Evolutionary conservation across 108 stramenopile genomes (phyloP).

Genomic region (Pelagomonas calceolata): DNA sequence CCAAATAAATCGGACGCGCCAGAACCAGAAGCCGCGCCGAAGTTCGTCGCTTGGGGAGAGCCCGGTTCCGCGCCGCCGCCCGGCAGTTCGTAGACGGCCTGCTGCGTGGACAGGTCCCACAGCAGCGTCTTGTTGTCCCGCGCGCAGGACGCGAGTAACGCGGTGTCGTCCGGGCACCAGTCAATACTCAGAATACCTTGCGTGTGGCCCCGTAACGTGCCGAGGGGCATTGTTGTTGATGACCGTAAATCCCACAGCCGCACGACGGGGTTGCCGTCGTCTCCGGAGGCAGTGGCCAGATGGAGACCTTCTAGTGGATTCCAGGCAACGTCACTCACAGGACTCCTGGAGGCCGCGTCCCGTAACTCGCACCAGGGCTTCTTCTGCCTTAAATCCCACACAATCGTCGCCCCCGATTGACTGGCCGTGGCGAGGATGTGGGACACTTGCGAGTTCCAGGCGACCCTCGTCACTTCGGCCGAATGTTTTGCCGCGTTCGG

Average conservation of each 20-base stretch:
- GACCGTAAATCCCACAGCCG: conserved; percentile 87
- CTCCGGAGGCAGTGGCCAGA: conserved; percentile 76
- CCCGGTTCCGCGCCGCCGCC: conserved; percentile 16
- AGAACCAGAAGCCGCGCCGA: background rate
- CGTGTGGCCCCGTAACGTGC: conserved; percentile 69
- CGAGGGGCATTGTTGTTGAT: conserved; percentile 78
- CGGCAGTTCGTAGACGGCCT: conserved; percentile 75
- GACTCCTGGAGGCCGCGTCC: conserved; percentile 26
- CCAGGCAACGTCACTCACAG: conserved; percentile 78
- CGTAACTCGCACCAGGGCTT: conserved; percentile 91
- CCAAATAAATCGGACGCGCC: conserved; percentile 5
- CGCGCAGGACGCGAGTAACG: conserved; percentile 62
- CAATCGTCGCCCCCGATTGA: conserved; percentile 66
- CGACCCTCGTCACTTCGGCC: conserved; percentile 67
- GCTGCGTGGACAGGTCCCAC: conserved; percentile 77
- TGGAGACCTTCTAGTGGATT: conserved; percentile 89
- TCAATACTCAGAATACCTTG: conserved; percentile 75
- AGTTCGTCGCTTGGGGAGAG: background rate
- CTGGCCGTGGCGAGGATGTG: conserved; percentile 84
- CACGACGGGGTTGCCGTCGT: conserved; percentile 76
- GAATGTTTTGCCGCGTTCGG: conserved; percentile 43
- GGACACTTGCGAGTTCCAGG: conserved; percentile 89
- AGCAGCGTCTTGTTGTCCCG: conserved; percentile 90
- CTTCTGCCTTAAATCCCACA: conserved; percentile 84
- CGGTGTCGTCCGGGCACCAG: conserved; percentile 91